Evolutionary conservation across 2,329 filamentous ascomycete species (phyloP), one percentile per base, ranked within the genome.

Genomic region (Falciphora oryzae): DNA sequence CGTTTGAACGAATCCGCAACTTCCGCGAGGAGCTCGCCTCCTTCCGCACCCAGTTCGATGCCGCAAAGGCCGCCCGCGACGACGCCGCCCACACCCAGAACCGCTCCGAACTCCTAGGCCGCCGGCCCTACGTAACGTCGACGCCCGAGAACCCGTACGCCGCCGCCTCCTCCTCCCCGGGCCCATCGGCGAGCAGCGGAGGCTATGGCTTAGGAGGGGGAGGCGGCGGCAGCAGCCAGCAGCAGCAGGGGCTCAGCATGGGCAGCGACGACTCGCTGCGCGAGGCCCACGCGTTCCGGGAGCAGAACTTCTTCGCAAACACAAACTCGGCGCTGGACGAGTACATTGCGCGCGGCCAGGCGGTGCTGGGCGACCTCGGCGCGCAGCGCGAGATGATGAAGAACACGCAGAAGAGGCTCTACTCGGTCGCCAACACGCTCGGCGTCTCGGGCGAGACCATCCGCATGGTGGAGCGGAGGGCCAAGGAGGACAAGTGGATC

Each of bases 401-500:
- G 80, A 91, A 89, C 63, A 98, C 95, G 28, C 95, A 99, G 78
- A 89, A 89, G 75, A 87, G 88, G 74, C 81, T 99, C 62, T 98
- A 98, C 74, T 94, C 87, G 70, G 93, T 97, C 27, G 95, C 92
- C 8, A 98, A 96, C 74, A 98, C 95, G 28, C 79, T 99, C 61
- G 95, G 95, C 0, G 85, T 99, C 66, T 96, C 91, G 72, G 93
- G 94, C 27, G 94, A 98, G 75, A 99, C 95, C 2, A 99, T 99
- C 69, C 88, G 95, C 60, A 98, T 95, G 92, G 90, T 99, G 57
- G 94, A 98, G 78, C 80, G 95, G 70, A 83, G 95, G 67, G 93
- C 95, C 62, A 90, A 88, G 75, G 91, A 98, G 80, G 95, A 99
- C 75, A 98, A 97, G 78, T 98, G 93, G 93, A 96, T 99, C 50